Evolutionary conservation across 441 rosid species (phyloP), one percentile per base, ranked within the genome.

Genomic region (Croton setiger): DNA sequence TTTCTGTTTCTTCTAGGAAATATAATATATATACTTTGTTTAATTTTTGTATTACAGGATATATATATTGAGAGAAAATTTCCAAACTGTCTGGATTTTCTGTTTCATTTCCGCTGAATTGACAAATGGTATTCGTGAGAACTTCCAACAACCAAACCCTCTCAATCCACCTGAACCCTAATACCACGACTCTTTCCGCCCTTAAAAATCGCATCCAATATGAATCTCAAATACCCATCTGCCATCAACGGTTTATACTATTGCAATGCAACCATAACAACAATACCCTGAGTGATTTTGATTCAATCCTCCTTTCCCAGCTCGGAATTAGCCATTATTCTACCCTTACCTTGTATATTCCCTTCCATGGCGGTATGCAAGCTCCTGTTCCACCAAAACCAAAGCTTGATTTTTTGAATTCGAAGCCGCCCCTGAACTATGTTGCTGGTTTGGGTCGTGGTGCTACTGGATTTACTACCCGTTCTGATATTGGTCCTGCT

Each of bases 381-480:
- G 73, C 69, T 0, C 83, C 80, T 10, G 67, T 72, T 1, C 88
- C 89, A 10, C 81, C 74, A 57, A 27, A 58, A 60, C 70, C 69
- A 57, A 95, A 94, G 18, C 86, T 88, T 13, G 97, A 92, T n/a
- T 92, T 88, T 67, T 88, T 94, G 57, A 85, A 90, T 68, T 90
- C 96, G 6, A 92, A 84, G 79, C 97, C 97, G 4, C 95, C 93
- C 2, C 66, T 90, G 0, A 95, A 95, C 18, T 95, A 95, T 68
- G 99, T 95, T 7, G 98, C 97, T 20, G 98, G 97, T 17, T 80
- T 92, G 15, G 99, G 97, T 8, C 98, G 96, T 79, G 97, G 99
- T 17, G 98, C 99, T 43, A 90, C 99, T 0, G 93, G 98, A 0
- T 92, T 94, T 80, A 94, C 97, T 12, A 92, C 98, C 18, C 85